Evolutionary conservation across 176 grass and related monocot species (phyloP).

Genomic region (Ampelocalamus luodianensis): DNA sequence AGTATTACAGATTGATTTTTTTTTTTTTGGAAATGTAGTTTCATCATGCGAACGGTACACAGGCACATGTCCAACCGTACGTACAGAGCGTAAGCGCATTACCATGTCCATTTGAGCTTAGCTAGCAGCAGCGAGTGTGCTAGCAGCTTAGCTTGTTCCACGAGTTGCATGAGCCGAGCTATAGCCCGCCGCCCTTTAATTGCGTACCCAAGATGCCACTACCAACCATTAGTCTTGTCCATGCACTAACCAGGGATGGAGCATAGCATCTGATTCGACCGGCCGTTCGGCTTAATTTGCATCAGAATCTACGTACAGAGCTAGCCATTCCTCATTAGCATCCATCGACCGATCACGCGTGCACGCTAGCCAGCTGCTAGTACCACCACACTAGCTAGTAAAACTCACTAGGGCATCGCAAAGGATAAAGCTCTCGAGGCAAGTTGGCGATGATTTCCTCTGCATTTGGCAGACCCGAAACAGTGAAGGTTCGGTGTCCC

Average conservation of each 20-base stretch:
- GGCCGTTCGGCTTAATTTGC: slow-evolving; percentile 21
- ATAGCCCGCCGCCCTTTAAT: not conserved
- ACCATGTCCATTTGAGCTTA: not conserved
- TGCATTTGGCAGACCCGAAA: slow-evolving; percentile 27
- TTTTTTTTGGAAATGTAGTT: not conserved
- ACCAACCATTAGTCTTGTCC: slow-evolving; percentile 27
- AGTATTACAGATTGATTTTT: not conserved
- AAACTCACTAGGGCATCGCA: not conserved
- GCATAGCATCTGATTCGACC: slow-evolving; percentile 47
- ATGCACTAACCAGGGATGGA: slow-evolving; percentile 34
- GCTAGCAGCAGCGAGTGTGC: not conserved
- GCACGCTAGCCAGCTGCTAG: not conserved
- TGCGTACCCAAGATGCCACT: slow-evolving; percentile 24
- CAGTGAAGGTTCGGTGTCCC: slow-evolving; percentile 3
- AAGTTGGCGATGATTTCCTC: slow-evolving; percentile 29
- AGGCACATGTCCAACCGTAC: not conserved
- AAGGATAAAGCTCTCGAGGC: not conserved
- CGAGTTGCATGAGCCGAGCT: not conserved
- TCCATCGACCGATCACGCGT: not conserved
- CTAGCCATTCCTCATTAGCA: not conserved
- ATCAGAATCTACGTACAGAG: slow-evolving; percentile 30
- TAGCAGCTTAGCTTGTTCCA: not conserved
- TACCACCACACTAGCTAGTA: not conserved
- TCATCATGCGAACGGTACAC: not conserved
- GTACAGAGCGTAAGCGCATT: not conserved